These are phyloP conservation scores for Daldinia sp. DNA, from an alignment of 2,329 filamentous ascomycete genomes.

Conservation along the genomic window DNA sequence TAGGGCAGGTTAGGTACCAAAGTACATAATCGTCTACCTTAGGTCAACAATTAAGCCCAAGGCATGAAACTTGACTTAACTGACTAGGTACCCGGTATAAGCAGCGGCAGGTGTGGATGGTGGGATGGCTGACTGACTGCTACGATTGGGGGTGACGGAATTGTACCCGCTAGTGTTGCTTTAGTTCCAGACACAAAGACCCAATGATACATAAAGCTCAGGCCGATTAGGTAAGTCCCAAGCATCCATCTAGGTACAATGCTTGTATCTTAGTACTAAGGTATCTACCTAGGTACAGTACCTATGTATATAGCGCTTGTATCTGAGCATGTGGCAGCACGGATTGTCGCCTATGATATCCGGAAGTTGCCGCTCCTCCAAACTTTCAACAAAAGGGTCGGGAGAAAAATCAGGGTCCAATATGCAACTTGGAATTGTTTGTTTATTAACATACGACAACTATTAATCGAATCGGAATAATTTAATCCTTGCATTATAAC, in stretches of 20 bases:
- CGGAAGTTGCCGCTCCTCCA: constrained; percentile 29
- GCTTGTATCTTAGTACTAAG: too few relatives aligned
- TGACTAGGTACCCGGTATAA: constrained; percentile 17
- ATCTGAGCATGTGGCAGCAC: neutral
- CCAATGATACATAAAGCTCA: constrained; percentile 12
- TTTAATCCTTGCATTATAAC: constrained; percentile 16
- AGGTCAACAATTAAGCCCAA: neutral
- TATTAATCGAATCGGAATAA: constrained; percentile 30
- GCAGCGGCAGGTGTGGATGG: constrained; percentile 23
- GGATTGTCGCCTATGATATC: constrained; percentile 5
- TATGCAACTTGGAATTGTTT: constrained; percentile 29
- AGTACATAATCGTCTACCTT: neutral
- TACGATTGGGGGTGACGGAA: constrained; percentile 26
- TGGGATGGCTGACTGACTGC: constrained; percentile 21
- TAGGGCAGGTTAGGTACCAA: constrained; percentile 15
- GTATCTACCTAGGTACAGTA: neutral
- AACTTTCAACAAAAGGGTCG: neutral
- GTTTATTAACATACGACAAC: constrained; percentile 24
- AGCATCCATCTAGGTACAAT: neutral
- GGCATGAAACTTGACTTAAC: neutral
- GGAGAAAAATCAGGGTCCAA: constrained; percentile 26
- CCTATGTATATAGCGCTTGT: neutral
- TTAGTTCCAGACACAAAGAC: constrained; percentile 24
- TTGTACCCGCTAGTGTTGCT: constrained; percentile 27
- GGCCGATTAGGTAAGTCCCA: constrained; percentile 13